A percentile compares a stretch with the other conserved stretches of the same genome.
phyloP scores from a whole-genome alignment of 2,329 filamentous ascomycete species.

The Coniella lustricola region DNA sequence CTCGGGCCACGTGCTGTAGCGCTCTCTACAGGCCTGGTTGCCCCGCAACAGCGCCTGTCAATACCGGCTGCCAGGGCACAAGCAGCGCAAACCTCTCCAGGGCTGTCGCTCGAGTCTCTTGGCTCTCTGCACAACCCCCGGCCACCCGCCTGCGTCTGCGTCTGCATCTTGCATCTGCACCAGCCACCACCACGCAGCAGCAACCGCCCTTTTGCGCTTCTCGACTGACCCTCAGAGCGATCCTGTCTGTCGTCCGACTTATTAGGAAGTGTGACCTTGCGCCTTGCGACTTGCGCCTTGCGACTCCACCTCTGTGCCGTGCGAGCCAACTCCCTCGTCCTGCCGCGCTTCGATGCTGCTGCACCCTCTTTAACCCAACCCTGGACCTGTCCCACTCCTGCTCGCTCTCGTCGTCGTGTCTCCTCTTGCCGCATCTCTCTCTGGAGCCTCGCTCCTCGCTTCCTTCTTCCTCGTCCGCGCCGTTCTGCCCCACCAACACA shows the following conservation, averaged over 20 bases:
- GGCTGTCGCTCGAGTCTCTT: too few relatives aligned
- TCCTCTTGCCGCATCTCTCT: conserved; percentile 13
- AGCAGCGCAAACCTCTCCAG: too few relatives aligned
- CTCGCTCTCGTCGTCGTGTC: conserved; percentile 18
- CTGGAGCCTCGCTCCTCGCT: conserved; percentile 17
- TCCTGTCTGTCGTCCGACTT: too few relatives aligned
- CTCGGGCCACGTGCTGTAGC: too few relatives aligned
- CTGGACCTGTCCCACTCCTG: conserved; percentile 1
- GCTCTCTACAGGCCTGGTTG: neutral
- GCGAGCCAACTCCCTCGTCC: neutral
- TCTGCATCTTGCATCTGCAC: conserved; percentile 1
- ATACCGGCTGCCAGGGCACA: neutral
- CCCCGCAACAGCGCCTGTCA: too few relatives aligned
- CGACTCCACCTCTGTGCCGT: too few relatives aligned
- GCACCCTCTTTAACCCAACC: neutral
- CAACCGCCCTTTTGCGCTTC: conserved; percentile 2
- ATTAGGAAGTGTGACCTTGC: too few relatives aligned
- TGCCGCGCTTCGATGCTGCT: neutral
- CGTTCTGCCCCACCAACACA: conserved; percentile 17
- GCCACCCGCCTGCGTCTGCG: neutral
- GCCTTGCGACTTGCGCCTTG: too few relatives aligned
- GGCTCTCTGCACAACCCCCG: too few relatives aligned
- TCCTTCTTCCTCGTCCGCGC: conserved; percentile 15
- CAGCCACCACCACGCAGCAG: conserved; percentile 1
- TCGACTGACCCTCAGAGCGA: too few relatives aligned